Evolutionary conservation across 306 rosid genomes (phyloP), one percentile per base, ranked within the genome.

Genomic region (Oxytropis ochrocephala): DNA sequence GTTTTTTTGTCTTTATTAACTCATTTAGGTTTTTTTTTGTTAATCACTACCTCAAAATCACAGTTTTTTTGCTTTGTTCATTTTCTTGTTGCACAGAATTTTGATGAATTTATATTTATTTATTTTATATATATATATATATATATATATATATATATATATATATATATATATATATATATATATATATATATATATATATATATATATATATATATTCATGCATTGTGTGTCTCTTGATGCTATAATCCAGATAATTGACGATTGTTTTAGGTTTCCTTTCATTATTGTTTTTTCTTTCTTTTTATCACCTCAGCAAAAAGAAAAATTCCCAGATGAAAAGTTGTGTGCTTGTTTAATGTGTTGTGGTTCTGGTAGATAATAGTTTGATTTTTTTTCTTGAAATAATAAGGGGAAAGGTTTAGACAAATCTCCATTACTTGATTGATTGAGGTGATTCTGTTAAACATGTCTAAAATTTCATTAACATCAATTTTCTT

Each of bases 401-500:
- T 63, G 74, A 72, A 69, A 69, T 36, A 29, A 29, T 60, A 52
- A 32, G 49, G 41, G 12, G 56, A 67, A 80, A 70, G 62, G 78
- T 72, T 57, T 3, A 0, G 17, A 30, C 51, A 67, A 84, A 80
- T 83, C 85, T 67, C 50, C 67, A 30, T 74, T 83, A 58, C 78
- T 74, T 84, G 72, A 24, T 24, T 24, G 29, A 24, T 24, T 24
- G 29, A 24, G 29, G 29, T 24, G 29, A 62, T 79, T 77, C 44
- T 38, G 19, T 70, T 56, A 38, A 51, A 5, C 67, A 71, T 51
- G 41, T 74, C 52, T 53, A 5, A 50, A 41, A 70, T 66, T 82
- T 58, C 44, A 51, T 77, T 79, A 79, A 91, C 44, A 46, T 77
- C 76, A 81, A 91, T 66, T 58, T 70, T 64, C 56, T 63, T 69